These are phyloP conservation scores for Chenopodium berlandieri DNA, from an alignment of 148 eudicot genomes.

Conservation along the genomic window DNA sequence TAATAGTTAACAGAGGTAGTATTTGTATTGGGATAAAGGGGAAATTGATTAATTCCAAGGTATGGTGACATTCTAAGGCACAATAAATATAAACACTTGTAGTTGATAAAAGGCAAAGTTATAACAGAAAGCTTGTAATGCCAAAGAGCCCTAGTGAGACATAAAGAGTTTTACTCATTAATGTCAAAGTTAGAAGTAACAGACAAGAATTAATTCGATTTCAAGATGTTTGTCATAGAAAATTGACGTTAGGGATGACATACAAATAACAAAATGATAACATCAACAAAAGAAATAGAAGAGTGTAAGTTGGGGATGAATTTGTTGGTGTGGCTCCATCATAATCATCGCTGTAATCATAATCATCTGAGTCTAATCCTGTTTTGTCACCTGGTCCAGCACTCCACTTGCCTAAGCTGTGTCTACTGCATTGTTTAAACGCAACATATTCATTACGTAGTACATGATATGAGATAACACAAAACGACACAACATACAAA, in stretches of 20 bases:
- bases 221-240: conserved; percentile 15
- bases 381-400: conserved; percentile 45
- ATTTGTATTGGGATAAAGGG: no score
- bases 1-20: no score
- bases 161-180: not conserved
- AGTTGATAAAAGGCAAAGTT: no score
- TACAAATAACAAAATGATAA: conserved; percentile 37
- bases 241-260: conserved; percentile 16
- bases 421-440: conserved; percentile 35
- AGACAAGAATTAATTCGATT: not conserved
- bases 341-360: conserved; percentile 41
- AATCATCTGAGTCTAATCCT: conserved; percentile 30
- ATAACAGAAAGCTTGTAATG: no score
- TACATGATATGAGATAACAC: no score
- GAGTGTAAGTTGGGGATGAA: conserved; percentile 21
- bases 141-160: not conserved
- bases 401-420: conserved; percentile 66
- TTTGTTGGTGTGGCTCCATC: conserved; percentile 27
- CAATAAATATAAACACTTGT: no score
- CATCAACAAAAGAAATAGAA: conserved; percentile 33
- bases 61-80: no score
- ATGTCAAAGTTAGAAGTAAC: conserved; percentile 9
- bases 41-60: no score
- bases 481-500: no score
- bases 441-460: not conserved